phyloP scores from a whole-genome alignment of 1,284 basidiomycete species.

The Cutaneotrichosporon cyanovorans region DNA sequence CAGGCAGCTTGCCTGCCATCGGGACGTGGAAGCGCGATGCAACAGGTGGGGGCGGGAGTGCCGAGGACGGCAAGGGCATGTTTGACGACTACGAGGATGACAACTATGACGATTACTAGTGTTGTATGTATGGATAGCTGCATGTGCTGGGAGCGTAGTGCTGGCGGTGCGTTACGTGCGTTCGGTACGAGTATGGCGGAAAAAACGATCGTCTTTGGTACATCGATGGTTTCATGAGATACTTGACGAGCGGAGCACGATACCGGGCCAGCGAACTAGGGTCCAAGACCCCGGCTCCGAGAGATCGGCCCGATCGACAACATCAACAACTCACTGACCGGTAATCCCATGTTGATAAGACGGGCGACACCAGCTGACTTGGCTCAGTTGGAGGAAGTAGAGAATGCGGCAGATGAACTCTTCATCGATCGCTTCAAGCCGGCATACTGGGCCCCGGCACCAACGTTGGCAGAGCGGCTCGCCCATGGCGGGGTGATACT shows the following conservation, averaged over 20 bases:
- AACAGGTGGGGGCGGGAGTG: conserved; percentile 40
- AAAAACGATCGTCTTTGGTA: no score
- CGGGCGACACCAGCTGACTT: background rate
- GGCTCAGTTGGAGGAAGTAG: background rate
- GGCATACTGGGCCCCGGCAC: background rate
- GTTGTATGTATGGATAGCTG: background rate
- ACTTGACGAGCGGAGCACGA: no score
- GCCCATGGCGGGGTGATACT: background rate
- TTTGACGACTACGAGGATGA: conserved; percentile 43
- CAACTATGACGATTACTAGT: conserved; percentile 35
- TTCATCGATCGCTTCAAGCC: conserved; percentile 1
- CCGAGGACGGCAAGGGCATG: conserved; percentile 38
- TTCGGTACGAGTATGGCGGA: no score
- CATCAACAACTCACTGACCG: no score
- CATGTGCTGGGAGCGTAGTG: background rate
- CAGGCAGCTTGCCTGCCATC: conserved; percentile 24
- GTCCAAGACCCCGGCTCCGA: no score
- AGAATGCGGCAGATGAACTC: conserved; percentile 1
- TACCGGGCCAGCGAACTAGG: no score
- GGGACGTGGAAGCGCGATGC: conserved; percentile 53
- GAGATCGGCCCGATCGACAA: no score
- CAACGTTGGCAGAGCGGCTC: background rate
- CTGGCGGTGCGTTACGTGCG: no score
- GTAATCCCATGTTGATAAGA: no score
- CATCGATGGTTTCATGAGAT: no score